These are phyloP conservation scores for Gnomoniopsis smithogilvyi DNA, from an alignment of 2,329 filamentous ascomycete species.

Conservation along the genomic window DNA sequence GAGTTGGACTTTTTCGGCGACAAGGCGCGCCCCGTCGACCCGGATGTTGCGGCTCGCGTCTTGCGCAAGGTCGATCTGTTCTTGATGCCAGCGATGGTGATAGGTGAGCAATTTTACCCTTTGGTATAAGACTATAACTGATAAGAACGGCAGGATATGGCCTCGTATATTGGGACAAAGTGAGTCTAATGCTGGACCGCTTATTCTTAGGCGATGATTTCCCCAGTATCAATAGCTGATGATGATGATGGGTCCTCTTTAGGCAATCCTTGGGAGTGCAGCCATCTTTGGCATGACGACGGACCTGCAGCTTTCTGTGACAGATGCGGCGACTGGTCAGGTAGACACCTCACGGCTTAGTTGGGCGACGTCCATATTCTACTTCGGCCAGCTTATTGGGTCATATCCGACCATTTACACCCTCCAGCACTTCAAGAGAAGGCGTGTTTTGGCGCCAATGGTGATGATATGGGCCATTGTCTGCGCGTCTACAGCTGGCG, in stretches of 20 bases:
- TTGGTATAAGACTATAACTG: neutral
- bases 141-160: conserved; percentile 46
- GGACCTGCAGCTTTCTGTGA: conserved; percentile 59
- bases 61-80: conserved; percentile 54
- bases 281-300: conserved; percentile 73
- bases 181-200: conserved; percentile 21
- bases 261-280: conserved; percentile 71
- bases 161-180: conserved; percentile 69
- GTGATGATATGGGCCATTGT: conserved; percentile 65
- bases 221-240: neutral
- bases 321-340: conserved; percentile 40
- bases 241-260: neutral
- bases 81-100: conserved; percentile 54
- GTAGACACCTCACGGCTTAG: conserved; percentile 65
- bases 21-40: conserved; percentile 48
- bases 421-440: conserved; percentile 64
- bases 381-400: conserved; percentile 75
- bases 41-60: conserved; percentile 42
- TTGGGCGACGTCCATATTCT: conserved; percentile 78
- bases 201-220: neutral
- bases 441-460: conserved; percentile 59
- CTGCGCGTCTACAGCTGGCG: conserved; percentile 67
- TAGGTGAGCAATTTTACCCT: conserved; percentile 34
- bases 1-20: conserved; percentile 60
- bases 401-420: conserved; percentile 71